phyloP scores from a whole-genome alignment of 306 rosid genomes.

The Castanea sativa region DNA sequence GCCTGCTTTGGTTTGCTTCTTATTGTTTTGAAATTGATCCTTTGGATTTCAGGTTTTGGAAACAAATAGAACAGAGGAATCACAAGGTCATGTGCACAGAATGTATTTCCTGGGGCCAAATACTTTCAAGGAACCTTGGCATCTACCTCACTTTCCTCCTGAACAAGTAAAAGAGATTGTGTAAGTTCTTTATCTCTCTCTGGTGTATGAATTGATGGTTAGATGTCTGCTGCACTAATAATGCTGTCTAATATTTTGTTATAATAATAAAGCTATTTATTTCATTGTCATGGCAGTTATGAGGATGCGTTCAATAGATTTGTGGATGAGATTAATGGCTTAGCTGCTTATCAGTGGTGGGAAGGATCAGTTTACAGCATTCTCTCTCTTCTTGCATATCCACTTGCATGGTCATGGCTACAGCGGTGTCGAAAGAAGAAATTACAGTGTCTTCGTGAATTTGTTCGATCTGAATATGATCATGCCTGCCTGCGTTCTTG shows the following conservation, averaged over 20 bases:
- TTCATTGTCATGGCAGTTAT: constrained; percentile 58
- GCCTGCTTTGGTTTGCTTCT: constrained; percentile 3
- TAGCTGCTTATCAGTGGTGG: constrained; percentile 98
- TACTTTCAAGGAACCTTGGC: constrained; percentile 97
- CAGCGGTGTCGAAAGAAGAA: constrained; percentile 87
- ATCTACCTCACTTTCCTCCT: constrained; percentile 86
- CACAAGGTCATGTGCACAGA: constrained; percentile 93
- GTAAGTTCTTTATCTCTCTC: constrained; percentile 44
- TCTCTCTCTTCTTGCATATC: constrained; percentile 75
- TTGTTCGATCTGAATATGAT: constrained; percentile 94
- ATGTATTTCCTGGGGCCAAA: constrained; percentile 98
- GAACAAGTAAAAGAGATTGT: constrained; percentile 93
- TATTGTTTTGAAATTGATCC: constrained; percentile 17
- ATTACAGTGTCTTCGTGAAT: constrained; percentile 85
- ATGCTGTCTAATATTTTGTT: not conserved
- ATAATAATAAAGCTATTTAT: not conserved
- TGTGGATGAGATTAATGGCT: constrained; percentile 88
- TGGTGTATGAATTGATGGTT: constrained; percentile 1
- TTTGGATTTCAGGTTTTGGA: constrained; percentile 65
- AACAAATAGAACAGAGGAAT: constrained; percentile 85
- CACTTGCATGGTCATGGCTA: constrained; percentile 96
- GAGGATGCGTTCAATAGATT: constrained; percentile 86
- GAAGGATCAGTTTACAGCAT: constrained; percentile 88
- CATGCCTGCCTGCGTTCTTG: constrained; percentile 95
- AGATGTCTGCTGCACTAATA: not conserved